Evolutionary conservation across 2,329 filamentous ascomycete species (phyloP).

Genomic region (Venturia asperata): DNA sequence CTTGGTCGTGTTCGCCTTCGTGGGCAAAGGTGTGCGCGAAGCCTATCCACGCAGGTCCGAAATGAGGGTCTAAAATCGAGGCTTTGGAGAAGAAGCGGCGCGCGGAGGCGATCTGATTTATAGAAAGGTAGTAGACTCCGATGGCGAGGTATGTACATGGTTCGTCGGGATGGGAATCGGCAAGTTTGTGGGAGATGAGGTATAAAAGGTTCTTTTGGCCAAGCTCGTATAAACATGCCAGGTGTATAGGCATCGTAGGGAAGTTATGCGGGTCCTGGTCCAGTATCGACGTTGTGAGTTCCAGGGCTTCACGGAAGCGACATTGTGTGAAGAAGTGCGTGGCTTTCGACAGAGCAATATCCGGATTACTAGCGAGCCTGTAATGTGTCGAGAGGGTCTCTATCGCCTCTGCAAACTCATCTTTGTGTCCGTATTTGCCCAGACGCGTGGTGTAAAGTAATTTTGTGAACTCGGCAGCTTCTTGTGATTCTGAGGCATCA

Average conservation of each 20-base stretch:
- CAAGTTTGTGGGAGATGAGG: conserved; percentile 83
- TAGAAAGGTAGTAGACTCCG: conserved; percentile 87
- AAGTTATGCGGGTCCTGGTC: conserved; percentile 84
- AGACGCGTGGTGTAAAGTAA: conserved; percentile 94
- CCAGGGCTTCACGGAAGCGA: conserved; percentile 78
- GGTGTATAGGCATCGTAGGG: conserved; percentile 77
- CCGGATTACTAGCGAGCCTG: conserved; percentile 75
- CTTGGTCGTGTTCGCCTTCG: conserved; percentile 96
- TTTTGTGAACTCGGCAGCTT: conserved; percentile 87
- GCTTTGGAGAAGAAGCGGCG: conserved; percentile 95
- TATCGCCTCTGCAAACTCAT: conserved; percentile 73
- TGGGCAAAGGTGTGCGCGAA: conserved; percentile 98
- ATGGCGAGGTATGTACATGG: conserved; percentile 91
- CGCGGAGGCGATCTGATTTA: conserved; percentile 83
- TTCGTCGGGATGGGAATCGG: conserved; percentile 84
- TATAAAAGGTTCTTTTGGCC: conserved; percentile 82
- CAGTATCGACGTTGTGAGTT: conserved; percentile 76
- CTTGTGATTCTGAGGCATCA: conserved; percentile 61
- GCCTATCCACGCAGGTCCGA: conserved; percentile 95
- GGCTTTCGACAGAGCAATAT: conserved; percentile 82
- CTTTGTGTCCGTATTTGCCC: conserved; percentile 88
- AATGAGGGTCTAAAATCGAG: conserved; percentile 95
- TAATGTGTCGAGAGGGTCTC: conserved; percentile 93
- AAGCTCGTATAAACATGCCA: conserved; percentile 86
- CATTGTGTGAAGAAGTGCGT: conserved; percentile 93